phyloP scores from a whole-genome alignment of 495 filamentous ascomycete species.

The Mytilinidion resinicola region DNA sequence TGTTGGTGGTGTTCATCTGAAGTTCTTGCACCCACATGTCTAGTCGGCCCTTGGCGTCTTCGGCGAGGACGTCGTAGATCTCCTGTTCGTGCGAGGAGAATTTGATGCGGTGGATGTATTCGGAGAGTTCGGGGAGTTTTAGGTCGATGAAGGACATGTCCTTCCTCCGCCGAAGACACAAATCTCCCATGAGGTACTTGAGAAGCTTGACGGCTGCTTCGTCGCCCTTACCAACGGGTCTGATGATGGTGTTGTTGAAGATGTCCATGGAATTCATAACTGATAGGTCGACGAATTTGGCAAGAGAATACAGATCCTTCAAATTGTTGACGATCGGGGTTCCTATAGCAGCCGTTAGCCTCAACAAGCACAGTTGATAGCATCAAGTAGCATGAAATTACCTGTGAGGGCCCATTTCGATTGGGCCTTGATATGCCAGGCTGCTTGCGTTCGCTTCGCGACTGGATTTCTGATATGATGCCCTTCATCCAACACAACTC shows the following conservation, averaged over 20 bases:
- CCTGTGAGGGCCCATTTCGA: conserved; percentile 73
- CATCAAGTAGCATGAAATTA: conserved; percentile 35
- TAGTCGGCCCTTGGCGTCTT: conserved; percentile 69
- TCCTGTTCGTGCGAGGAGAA: conserved; percentile 69
- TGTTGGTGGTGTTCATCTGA: conserved; percentile 39
- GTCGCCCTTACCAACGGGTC: conserved; percentile 59
- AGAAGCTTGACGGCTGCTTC: conserved; percentile 57
- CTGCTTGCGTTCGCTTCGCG: conserved; percentile 65
- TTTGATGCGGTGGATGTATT: conserved; percentile 71
- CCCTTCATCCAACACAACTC: conserved; percentile 82
- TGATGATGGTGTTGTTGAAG: conserved; percentile 68
- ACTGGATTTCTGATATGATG: conserved; percentile 76
- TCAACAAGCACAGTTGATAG: conserved; percentile 55
- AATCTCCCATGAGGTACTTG: conserved; percentile 71
- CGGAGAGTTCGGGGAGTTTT: conserved; percentile 68
- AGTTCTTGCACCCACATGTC: conserved; percentile 39
- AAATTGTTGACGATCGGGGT: conserved; percentile 59
- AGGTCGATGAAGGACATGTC: conserved; percentile 87
- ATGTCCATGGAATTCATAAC: conserved; percentile 68
- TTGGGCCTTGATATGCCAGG: conserved; percentile 57
- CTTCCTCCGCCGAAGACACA: conserved; percentile 79
- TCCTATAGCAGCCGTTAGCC: not conserved
- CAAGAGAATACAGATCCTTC: conserved; percentile 74
- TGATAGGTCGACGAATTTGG: conserved; percentile 70
- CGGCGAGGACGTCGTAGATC: conserved; percentile 72